Conservation (phyloP, 1,284 basidiomycete species). For the Thecaphora thlaspeos region DNA sequence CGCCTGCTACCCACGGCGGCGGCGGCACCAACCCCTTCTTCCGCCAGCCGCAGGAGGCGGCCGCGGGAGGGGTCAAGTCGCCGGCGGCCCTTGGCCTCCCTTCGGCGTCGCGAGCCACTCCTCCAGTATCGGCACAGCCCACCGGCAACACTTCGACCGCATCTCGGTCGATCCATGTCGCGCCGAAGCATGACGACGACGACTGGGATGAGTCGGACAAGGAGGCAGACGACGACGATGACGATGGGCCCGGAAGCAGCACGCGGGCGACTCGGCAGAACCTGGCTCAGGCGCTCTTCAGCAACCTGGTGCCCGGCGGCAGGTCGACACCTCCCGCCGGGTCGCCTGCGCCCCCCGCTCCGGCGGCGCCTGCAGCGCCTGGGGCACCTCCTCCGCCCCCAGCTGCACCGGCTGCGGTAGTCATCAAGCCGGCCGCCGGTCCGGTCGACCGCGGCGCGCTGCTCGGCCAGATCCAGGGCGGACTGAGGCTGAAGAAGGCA, state of each 20-base stretch:
- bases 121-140: slow-evolving; percentile 34
- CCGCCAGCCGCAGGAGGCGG: slow-evolving; percentile 22
- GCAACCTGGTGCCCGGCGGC: slow-evolving; percentile 47
- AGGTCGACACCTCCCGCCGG: slow-evolving; percentile 39
- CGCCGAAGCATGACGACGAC: slow-evolving; percentile 52
- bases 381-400: slow-evolving; percentile 48
- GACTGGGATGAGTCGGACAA: slow-evolving; percentile 54
- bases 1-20: slow-evolving; percentile 12
- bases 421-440: slow-evolving; percentile 49
- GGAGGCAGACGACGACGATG: slow-evolving; percentile 53
- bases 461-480: slow-evolving; percentile 78
- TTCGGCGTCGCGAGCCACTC: slow-evolving; percentile 25
- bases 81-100: slow-evolving; percentile 13
- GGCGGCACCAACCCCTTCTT: slow-evolving; percentile 53
- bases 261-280: slow-evolving; percentile 54
- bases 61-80: slow-evolving; percentile 9
- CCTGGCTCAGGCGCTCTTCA: slow-evolving; percentile 54
- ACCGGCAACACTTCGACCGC: slow-evolving; percentile 17
- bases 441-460: slow-evolving; percentile 70
- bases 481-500: slow-evolving; percentile 72
- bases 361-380: slow-evolving; percentile 32
- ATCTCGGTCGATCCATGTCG: slow-evolving; percentile 32
- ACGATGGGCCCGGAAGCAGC: slow-evolving; percentile 49
- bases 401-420: slow-evolving; percentile 13
- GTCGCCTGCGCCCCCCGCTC: slow-evolving; percentile 25